Conservation (phyloP, 106 monocot genomes). For the Vanilla planifolia region DNA sequence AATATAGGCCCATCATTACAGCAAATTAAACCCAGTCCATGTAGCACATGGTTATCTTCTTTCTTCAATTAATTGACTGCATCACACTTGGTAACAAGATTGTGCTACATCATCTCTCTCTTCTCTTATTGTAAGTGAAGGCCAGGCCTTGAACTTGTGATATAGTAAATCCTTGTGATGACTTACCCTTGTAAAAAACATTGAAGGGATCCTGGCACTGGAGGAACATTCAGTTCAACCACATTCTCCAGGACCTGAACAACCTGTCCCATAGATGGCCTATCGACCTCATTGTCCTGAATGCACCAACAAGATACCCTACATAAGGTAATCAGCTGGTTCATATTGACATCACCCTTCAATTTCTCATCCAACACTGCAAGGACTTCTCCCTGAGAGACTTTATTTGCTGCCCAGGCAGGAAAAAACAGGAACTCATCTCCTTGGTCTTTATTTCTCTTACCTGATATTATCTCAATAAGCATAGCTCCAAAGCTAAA, state of each 20-base stretch:
- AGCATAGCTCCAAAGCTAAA: constrained; percentile 43
- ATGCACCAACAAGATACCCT: constrained; percentile 20
- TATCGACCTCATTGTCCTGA: constrained; percentile 14
- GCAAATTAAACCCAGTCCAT: too few species aligned
- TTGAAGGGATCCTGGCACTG: constrained; percentile 3
- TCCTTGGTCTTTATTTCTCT: constrained; percentile 4
- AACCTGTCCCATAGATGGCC: constrained; percentile 18
- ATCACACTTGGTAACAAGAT: too few species aligned
- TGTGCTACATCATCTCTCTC: too few species aligned
- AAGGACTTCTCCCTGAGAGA: constrained; percentile 22
- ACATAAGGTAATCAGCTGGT: constrained; percentile 18
- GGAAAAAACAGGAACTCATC: constrained; percentile 7
- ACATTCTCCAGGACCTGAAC: constrained; percentile 11
- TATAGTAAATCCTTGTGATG: too few species aligned
- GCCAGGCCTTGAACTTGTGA: too few species aligned
- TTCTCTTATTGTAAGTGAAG: too few species aligned
- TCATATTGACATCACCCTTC: constrained; percentile 5
- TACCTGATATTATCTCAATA: constrained; percentile 29
- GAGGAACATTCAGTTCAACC: constrained; percentile 9
- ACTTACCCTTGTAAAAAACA: too few species aligned
- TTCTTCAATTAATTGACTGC: too few species aligned
- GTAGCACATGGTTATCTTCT: too few species aligned
- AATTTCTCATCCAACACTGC: constrained; percentile 21
- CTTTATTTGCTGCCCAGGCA: constrained; percentile 9
- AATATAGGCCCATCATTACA: too few species aligned